Percentiles rank a stretch among this genome's conserved stretches.
phyloP scores from a whole-genome alignment of 495 filamentous ascomycete species.

The Pyrenopolyporus hunteri region DNA sequence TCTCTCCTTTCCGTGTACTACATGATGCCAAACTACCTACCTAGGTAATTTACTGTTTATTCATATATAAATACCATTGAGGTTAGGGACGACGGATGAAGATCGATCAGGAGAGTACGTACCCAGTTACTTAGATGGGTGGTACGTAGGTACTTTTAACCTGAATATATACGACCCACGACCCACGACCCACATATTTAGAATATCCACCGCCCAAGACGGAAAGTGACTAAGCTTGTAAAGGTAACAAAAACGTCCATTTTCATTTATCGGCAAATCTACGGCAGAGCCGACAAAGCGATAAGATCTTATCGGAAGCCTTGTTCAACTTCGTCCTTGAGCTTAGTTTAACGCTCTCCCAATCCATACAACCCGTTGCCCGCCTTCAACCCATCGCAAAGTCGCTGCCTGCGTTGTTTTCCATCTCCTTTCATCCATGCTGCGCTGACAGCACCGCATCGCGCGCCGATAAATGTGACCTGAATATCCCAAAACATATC shows the following conservation, averaged over 20 bases:
- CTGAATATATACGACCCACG: too few relatives aligned
- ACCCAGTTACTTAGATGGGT: neutral
- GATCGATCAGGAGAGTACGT: neutral
- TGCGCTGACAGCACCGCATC: neutral
- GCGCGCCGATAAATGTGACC: slow-evolving; percentile 20
- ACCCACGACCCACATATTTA: too few relatives aligned
- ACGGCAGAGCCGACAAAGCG: slow-evolving; percentile 10
- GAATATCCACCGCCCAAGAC: too few relatives aligned
- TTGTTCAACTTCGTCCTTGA: neutral
- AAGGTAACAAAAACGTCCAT: neutral
- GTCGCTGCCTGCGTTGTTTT: neutral
- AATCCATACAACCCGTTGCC: slow-evolving; percentile 17
- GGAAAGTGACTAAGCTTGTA: too few relatives aligned
- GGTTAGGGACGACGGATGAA: too few relatives aligned
- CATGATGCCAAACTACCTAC: too few relatives aligned
- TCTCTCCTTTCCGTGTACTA: too few relatives aligned
- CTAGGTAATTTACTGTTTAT: too few relatives aligned
- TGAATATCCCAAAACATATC: slow-evolving; percentile 8
- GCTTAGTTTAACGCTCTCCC: slow-evolving; percentile 11
- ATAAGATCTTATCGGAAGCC: slow-evolving; percentile 4
- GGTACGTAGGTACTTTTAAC: neutral
- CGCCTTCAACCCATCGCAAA: slow-evolving; percentile 13
- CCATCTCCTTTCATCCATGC: slow-evolving; percentile 7
- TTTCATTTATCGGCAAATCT: slow-evolving; percentile 3
- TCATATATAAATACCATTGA: too few relatives aligned